Conservation (phyloP, 495 filamentous ascomycete species). For the Penicillium salamii region DNA sequence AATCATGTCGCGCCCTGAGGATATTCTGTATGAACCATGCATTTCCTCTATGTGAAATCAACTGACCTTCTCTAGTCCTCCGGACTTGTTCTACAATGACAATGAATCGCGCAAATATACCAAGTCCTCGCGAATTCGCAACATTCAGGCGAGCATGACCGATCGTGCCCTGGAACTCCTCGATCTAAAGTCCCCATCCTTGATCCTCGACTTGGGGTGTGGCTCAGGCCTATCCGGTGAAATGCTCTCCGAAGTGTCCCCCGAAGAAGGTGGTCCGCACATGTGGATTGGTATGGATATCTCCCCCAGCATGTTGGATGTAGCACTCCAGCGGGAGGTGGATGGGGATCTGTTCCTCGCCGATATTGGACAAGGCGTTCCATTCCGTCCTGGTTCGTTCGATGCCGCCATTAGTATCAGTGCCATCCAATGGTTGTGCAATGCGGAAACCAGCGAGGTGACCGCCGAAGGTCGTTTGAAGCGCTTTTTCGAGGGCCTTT, state of each 20-base stretch:
- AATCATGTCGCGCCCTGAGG: constrained; percentile 93
- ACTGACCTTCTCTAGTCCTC: constrained; percentile 55
- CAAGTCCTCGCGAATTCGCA: constrained; percentile 91
- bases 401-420: constrained; percentile 93
- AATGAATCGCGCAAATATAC: constrained; percentile 94
- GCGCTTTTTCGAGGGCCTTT: constrained; percentile 91
- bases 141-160: constrained; percentile 93
- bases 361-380: constrained; percentile 92
- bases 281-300: constrained; percentile 96
- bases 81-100: constrained; percentile 97
- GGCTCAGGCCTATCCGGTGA: constrained; percentile 93
- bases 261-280: constrained; percentile 77
- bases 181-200: constrained; percentile 69
- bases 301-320: constrained; percentile 85
- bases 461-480: constrained; percentile 69
- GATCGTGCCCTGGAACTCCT: constrained; percentile 88
- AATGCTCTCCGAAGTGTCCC: constrained; percentile 68
- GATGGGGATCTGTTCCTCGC: constrained; percentile 89
- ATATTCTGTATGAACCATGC: constrained; percentile 65
- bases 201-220: constrained; percentile 94
- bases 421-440: constrained; percentile 97
- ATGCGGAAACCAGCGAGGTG: constrained; percentile 84
- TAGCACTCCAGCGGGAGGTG: constrained; percentile 86
- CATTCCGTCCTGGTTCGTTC: constrained; percentile 88
- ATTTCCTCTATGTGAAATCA: not conserved